These are phyloP conservation scores for Arachis monticola DNA, from an alignment of 331 rosid species.

Conservation along the genomic window DNA sequence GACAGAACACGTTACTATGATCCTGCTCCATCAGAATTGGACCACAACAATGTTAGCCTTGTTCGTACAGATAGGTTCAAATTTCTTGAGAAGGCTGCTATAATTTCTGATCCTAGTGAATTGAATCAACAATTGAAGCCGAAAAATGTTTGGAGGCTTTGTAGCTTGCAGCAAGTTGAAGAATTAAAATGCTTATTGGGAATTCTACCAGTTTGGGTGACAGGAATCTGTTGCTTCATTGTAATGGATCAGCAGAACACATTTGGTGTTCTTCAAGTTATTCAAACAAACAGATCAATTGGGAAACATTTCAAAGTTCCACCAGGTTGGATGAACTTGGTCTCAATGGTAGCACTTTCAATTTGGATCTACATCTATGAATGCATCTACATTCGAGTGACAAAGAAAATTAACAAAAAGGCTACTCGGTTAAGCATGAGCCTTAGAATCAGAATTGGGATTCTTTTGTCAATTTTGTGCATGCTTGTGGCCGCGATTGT, in stretches of 20 bases:
- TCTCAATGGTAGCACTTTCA: slow-evolving; percentile 67
- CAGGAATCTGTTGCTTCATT: slow-evolving; percentile 67
- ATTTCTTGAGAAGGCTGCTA: slow-evolving; percentile 72
- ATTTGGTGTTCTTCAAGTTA: slow-evolving; percentile 72
- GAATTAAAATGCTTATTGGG: slow-evolving; percentile 70
- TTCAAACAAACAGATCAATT: slow-evolving; percentile 60
- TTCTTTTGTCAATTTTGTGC: slow-evolving; percentile 62
- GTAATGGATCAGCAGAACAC: slow-evolving; percentile 67
- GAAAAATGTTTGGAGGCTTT: slow-evolving; percentile 65
- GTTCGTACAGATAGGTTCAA: slow-evolving; percentile 59
- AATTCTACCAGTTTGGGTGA: slow-evolving; percentile 67
- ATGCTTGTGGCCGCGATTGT: slow-evolving; percentile 69
- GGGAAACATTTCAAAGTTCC: slow-evolving; percentile 70
- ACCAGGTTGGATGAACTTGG: slow-evolving; percentile 72
- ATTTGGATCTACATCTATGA: slow-evolving; percentile 72
- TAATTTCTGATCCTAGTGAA: slow-evolving; percentile 55
- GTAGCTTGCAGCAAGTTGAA: slow-evolving; percentile 81
- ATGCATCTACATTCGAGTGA: slow-evolving; percentile 50
- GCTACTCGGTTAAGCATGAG: slow-evolving; percentile 50
- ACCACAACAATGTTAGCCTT: slow-evolving; percentile 16
- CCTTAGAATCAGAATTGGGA: slow-evolving; percentile 64
- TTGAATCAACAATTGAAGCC: slow-evolving; percentile 50
- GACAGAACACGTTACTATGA: slow-evolving; percentile 43
- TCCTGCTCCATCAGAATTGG: slow-evolving; percentile 38
- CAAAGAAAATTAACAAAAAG: slow-evolving; percentile 27